A percentile compares a stretch with the other conserved stretches of the same genome.
Conservation (phyloP, 306 rosid genomes). For the Lagenaria siceraria region DNA sequence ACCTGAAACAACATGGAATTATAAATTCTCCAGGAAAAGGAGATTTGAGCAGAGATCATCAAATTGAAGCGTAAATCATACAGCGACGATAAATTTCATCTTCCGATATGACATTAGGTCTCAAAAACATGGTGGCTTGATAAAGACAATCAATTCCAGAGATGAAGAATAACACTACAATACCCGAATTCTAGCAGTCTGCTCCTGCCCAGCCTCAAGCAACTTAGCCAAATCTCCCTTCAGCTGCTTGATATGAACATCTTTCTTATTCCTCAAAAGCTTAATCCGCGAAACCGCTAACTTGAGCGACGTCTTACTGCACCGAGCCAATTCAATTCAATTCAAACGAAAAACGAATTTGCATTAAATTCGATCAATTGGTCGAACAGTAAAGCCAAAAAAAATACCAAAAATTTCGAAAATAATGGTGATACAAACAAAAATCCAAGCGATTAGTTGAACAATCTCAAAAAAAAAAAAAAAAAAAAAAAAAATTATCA, state of each 20-base stretch:
- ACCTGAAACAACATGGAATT: slow-evolving; percentile 37
- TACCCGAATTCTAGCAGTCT: slow-evolving; percentile 48
- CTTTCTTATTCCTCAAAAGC: slow-evolving; percentile 79
- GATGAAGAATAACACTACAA: not conserved
- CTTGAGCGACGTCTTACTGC: slow-evolving; percentile 84
- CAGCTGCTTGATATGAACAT: slow-evolving; percentile 52
- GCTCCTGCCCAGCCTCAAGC: slow-evolving; percentile 71
- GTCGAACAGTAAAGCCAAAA: slow-evolving; percentile 8
- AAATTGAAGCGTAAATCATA: not conserved
- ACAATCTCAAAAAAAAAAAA: slow-evolving; percentile 1
- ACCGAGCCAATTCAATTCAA: slow-evolving; percentile 11
- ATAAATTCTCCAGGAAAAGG: slow-evolving; percentile 5
- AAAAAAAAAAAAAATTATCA: slow-evolving; percentile 1
- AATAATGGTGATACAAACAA: not conserved
- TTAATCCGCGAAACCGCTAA: slow-evolving; percentile 72
- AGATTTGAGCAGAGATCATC: not conserved
- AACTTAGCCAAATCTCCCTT: slow-evolving; percentile 73
- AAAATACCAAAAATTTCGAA: not conserved
- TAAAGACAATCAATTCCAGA: not conserved
- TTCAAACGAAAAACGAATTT: not conserved
- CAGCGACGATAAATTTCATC: not conserved
- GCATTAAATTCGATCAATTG: not conserved
- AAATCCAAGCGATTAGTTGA: not conserved
- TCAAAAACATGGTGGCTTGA: not conserved
- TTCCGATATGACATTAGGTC: not conserved